Conservation (phyloP, 192 early-diverging fungal genomes). For the Linnemannia schmuckeri region DNA sequence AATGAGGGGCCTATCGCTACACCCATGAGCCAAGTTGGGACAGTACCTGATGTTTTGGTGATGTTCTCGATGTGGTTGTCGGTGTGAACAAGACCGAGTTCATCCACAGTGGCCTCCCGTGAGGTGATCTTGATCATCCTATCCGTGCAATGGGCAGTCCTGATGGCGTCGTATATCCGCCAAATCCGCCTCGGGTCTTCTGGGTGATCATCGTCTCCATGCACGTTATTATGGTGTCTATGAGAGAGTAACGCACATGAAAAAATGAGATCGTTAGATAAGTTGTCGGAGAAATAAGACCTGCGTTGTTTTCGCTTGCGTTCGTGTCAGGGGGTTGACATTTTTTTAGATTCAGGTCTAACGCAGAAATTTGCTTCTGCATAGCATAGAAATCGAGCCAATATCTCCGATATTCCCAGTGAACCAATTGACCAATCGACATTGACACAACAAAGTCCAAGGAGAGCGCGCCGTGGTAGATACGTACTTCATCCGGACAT, state of each 20-base stretch:
- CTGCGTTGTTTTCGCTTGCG: not conserved
- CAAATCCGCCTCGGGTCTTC: slow-evolving; percentile 81
- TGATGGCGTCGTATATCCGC: slow-evolving; percentile 71
- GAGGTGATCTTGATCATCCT: slow-evolving; percentile 61
- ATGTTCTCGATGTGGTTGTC: slow-evolving; percentile 63
- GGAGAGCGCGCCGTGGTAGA: not conserved
- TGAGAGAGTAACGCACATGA: not conserved
- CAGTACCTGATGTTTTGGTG: slow-evolving; percentile 57
- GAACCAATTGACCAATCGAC: not conserved
- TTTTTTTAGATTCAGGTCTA: not conserved
- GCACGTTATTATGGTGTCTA: slow-evolving; percentile 68
- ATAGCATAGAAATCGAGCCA: not conserved
- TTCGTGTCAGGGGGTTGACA: no score
- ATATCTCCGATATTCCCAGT: not conserved
- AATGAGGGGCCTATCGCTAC: not conserved
- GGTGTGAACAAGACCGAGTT: slow-evolving; percentile 71
- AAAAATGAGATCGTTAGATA: not conserved
- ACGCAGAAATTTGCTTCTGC: not conserved
- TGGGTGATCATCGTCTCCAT: slow-evolving; percentile 75
- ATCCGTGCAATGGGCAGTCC: slow-evolving; percentile 60
- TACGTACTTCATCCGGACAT: slow-evolving; percentile 51
- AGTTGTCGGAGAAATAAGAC: not conserved
- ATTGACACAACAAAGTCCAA: not conserved
- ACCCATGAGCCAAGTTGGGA: not conserved
- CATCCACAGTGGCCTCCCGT: slow-evolving; percentile 62